Evolutionary conservation across 495 filamentous ascomycete species (phyloP), one percentile per base, ranked within the genome.

Genomic region (Glonium stellatum): DNA sequence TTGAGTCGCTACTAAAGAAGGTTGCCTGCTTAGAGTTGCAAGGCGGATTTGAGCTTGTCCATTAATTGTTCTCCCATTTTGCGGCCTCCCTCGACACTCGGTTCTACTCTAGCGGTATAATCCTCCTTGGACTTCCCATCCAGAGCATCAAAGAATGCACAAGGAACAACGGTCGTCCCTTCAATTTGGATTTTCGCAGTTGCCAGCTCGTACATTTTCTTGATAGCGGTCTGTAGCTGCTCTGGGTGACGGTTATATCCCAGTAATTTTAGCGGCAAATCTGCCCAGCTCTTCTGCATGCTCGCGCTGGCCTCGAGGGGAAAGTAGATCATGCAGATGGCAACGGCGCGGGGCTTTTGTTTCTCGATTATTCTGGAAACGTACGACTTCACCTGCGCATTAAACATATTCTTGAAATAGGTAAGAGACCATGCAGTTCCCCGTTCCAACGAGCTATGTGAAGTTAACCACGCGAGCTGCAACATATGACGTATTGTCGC

Each of bases 301-400:
- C 62, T 62, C 5, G 37, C 25, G 1, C 37, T 22, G 11, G 27
- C 42, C 54, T 72, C 67, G 22, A 71, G 61, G 10, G 70, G 70
- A 52, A 62, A 72, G 61, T 72, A 72, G 8, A 72, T 72, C 70
- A 69, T 71, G 59, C 69, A 72, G 1, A 70, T 61, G 34, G 71
- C 56, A 9, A 71, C 62, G n/a, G 65, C 69, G 19, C 62, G 59
- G 4, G 70, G 70, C 44, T 72, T 72, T 36, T 61, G 60, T 37
- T 65, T 67, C 22, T 47, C 46, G 44, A 62, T 39, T 4, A 71
- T 8, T 0, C 53, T 52, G 0, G 34, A 19, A 44, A 72, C 52
- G 54, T 72, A 72, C 11, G 41, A 22, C 35, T 70, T 51, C 0
- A 57, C 61, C 22, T 68, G 54, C 8, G 58, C 55, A 15, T 59